Conservation (phyloP, 2,329 filamentous ascomycete genomes). For the Didymellaceae sp. region DNA sequence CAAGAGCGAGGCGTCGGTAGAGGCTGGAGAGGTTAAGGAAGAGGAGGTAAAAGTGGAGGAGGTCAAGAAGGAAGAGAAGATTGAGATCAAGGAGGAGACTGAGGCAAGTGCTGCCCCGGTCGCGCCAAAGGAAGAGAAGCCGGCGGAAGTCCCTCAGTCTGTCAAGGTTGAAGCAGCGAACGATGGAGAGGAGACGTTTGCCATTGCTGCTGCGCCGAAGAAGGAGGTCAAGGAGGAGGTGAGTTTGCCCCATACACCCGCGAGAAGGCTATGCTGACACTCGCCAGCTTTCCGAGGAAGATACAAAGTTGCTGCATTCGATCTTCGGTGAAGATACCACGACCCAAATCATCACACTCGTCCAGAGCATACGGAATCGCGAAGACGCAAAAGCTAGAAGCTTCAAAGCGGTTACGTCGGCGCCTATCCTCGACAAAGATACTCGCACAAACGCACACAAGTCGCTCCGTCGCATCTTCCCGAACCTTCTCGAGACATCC, state of each 20-base stretch:
- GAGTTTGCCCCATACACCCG: not conserved
- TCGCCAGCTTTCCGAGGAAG: conserved; percentile 46
- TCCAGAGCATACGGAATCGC: conserved; percentile 60
- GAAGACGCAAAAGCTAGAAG: conserved; percentile 63
- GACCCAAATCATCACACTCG: conserved; percentile 61
- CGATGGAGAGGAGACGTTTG: conserved; percentile 30
- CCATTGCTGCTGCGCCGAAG: conserved; percentile 24
- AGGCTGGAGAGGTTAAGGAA: conserved; percentile 6
- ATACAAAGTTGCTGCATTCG: conserved; percentile 46
- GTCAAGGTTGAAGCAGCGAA: not conserved
- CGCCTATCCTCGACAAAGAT: conserved; percentile 65
- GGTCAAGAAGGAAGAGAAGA: conserved; percentile 28
- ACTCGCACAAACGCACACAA: conserved; percentile 69
- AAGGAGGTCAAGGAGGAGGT: conserved; percentile 23
- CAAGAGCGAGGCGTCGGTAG: conserved; percentile 11
- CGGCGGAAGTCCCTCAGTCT: conserved; percentile 27
- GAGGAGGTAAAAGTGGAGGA: conserved; percentile 1
- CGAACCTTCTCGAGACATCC: conserved; percentile 75
- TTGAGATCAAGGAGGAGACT: conserved; percentile 28
- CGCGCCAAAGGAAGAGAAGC: conserved; percentile 21
- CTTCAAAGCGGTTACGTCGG: conserved; percentile 61
- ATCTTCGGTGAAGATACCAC: conserved; percentile 62
- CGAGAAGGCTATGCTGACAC: conserved; percentile 15
- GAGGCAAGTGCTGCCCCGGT: conserved; percentile 22
- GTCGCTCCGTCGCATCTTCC: conserved; percentile 77